phyloP scores from a whole-genome alignment of 345 rosid species.

The Erodium maritimum region DNA sequence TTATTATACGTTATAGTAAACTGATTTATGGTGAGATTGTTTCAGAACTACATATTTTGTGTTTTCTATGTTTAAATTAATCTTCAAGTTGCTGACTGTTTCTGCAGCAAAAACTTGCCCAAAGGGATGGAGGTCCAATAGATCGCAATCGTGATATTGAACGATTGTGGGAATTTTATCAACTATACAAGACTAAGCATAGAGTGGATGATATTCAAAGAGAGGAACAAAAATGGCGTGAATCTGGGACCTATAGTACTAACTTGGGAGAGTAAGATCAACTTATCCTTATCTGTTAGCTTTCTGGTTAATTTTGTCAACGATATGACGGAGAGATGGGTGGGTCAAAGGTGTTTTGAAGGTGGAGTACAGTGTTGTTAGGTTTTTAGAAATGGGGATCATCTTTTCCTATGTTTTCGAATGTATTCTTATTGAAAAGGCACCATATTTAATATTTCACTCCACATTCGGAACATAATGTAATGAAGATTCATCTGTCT shows the following conservation, averaged over 20 bases:
- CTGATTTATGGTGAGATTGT: background rate
- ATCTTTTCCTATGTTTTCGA: background rate
- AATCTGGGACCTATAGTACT: conserved; percentile 66
- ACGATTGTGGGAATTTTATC: conserved; percentile 74
- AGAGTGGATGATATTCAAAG: conserved; percentile 81
- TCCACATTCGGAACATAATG: background rate
- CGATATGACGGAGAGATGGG: background rate
- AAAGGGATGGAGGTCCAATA: conserved; percentile 59
- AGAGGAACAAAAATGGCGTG: conserved; percentile 67
- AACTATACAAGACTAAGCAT: conserved; percentile 55
- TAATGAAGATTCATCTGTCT: background rate
- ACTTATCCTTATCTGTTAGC: conserved; percentile 2
- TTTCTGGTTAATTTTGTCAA: conserved; percentile 4
- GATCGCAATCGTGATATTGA: conserved; percentile 81
- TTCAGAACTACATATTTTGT: background rate
- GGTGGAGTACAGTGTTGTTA: background rate
- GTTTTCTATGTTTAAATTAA: background rate
- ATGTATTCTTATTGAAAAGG: background rate
- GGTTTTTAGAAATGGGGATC: too few species aligned
- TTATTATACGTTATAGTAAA: background rate
- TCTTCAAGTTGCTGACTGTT: conserved; percentile 7
- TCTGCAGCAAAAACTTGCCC: conserved; percentile 93
- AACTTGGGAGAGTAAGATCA: conserved; percentile 72
- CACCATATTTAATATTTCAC: too few species aligned
- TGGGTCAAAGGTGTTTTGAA: background rate